Base-by-base conservation (phyloP, 768 basidiomycete species). In the Crassisporium funariophilum region DNA sequence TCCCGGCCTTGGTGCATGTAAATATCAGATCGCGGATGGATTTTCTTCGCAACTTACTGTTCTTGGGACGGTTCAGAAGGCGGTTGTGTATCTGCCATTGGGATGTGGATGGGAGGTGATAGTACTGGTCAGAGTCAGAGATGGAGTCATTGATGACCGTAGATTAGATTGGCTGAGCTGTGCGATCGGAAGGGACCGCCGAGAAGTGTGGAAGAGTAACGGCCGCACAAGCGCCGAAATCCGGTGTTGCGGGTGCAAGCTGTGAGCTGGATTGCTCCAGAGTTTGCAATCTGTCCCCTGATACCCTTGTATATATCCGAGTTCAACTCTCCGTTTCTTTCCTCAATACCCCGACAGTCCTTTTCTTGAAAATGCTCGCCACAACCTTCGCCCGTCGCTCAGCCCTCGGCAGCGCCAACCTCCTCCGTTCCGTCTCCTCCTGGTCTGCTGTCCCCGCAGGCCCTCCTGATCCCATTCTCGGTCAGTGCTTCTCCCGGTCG, bases 391-490 rank as follows among this genome's bases (percentile, higher is more conserved):
- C 74, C 45, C 82, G 84, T 65, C 78, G 79, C 40, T 65, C 75
- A 37, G 68, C 72, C 45, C 64, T 71, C 56, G 63, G 68, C 45
- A 64, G 54, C 41, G 55, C 60, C 41, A 63, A 63, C 57, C 58
- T 76, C 40, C 58, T 73, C 24, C 73, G 78, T 41, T 62, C 77
- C 48, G 62, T 84, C 47, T 93, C 90, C 10, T 81, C 80, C 16
- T 95, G 93, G 93, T 79, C 86, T 39, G 68, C 78, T 48, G 91
- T 95, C 47, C 81, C 84, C 39, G 86, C 88, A 20, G 93, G 93
- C 21, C 93, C 93, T 53, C 92, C 93, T 19, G 93, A 95, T 65
- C 83, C 93, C 41, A 95, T 95, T 72, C 85, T 95, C 46, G 93
- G 91, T 91, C 47, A 37, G 65, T 60, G 44, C n/a, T 46, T 53